Evolutionary conservation across 1,284 basidiomycete species (phyloP).

Genomic region (Ceratobasidium papillatum): DNA sequence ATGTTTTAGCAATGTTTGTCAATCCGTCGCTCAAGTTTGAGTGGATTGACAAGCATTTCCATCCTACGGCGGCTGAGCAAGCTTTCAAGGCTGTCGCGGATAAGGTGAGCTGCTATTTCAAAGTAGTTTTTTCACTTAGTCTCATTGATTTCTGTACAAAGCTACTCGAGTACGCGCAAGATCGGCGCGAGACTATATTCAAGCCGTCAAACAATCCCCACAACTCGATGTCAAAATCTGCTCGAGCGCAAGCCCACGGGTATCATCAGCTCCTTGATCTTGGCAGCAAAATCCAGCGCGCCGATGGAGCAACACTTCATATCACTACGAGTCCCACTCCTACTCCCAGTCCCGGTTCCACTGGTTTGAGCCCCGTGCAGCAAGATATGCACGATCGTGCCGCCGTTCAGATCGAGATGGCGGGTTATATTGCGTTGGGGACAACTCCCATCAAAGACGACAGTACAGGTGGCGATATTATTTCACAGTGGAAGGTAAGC

Average conservation of each 20-base stretch:
- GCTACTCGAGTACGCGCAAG: not conserved
- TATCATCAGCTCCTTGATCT: not conserved
- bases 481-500: not conserved
- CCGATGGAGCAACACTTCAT: not conserved
- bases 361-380: not conserved
- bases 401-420: constrained; percentile 8
- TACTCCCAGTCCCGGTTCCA: not conserved
- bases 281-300: not conserved
- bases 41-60: constrained; percentile 13
- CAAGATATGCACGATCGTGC: not conserved
- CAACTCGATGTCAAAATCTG: not conserved
- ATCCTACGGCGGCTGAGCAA: not conserved
- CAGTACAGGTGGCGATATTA: not conserved
- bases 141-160: not conserved
- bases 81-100: not conserved
- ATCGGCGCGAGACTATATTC: not conserved
- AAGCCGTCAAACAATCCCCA: not conserved
- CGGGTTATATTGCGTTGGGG: not conserved
- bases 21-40: constrained; percentile 2
- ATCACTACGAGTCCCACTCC: not conserved
- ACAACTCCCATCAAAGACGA: not conserved
- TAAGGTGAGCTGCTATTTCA: not conserved
- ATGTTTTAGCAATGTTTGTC: constrained; percentile 2
- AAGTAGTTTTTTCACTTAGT: not conserved
- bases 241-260: not conserved